A percentile compares a stretch with the other conserved stretches of the same genome.
phyloP scores from a whole-genome alignment of 208 protist species.

The Leishmania tarentolae region DNA sequence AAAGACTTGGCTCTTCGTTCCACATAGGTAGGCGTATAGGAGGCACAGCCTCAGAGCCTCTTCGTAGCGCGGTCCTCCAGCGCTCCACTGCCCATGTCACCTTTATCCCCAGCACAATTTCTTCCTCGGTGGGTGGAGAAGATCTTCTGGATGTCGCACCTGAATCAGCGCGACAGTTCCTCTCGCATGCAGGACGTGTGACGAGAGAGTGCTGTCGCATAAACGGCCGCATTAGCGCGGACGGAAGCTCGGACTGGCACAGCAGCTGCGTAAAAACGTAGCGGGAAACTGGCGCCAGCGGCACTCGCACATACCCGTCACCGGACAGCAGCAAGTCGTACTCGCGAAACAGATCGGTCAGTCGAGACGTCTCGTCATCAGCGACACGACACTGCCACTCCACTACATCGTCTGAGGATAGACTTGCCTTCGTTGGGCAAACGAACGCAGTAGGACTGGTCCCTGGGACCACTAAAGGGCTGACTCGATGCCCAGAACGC shows the following conservation, averaged over 20 bases:
- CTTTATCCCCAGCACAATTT: conserved; percentile 37
- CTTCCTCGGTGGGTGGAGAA: conserved; percentile 15
- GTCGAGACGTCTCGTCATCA: conserved; percentile 8
- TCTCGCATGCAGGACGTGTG: background rate
- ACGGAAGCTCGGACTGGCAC: conserved; percentile 29
- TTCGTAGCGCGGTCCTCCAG: conserved; percentile 20
- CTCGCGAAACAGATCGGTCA: conserved; percentile 23
- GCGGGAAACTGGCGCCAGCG: conserved; percentile 41
- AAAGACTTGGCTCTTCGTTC: background rate
- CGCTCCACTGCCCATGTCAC: conserved; percentile 42
- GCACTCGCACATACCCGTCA: conserved; percentile 41
- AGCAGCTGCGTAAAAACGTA: conserved; percentile 51
- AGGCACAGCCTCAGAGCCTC: background rate
- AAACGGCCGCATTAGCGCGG: conserved; percentile 25
- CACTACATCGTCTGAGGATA: background rate
- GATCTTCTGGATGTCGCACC: background rate
- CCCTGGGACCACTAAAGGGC: background rate
- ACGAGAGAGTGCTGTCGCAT: conserved; percentile 11
- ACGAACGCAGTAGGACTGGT: background rate
- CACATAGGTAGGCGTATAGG: conserved; percentile 1
- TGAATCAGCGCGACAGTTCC: background rate
- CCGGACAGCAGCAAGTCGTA: conserved; percentile 36
- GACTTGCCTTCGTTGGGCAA: background rate
- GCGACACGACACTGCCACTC: conserved; percentile 11
- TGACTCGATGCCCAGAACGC: no score